Base-by-base conservation (phyloP, 495 filamentous ascomycete genomes). In the Parathielavia hyrcaniae region DNA sequence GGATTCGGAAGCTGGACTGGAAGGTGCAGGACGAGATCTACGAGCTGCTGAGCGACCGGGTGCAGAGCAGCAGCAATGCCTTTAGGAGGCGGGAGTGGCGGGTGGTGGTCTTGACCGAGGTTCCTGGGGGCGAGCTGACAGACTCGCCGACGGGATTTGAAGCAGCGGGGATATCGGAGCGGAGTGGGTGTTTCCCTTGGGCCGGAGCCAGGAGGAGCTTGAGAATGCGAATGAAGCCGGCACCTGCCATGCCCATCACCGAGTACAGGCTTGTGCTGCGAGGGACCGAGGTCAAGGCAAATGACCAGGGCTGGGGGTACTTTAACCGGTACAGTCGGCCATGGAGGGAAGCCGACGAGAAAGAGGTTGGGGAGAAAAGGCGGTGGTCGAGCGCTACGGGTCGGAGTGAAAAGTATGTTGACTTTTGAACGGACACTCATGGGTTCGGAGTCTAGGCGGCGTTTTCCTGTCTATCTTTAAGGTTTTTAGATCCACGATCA, bases 11-110 rank as follows among this genome's bases (percentile, higher is more conserved):
- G 39, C 56, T 65, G 22, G 62, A 65, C 34, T 65, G 62, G 62
- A 54, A 47, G 22, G 59, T 65, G 16, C 62, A 65, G 48, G 62
- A 65, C 26, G 62, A 65, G 56, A 55, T 65, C 5, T 59, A 59
- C 14, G 62, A 65, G 39, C 48, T 65, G 46, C 30, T 65, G 32
- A 57, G 57, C 17, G 62, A 65, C 45, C 55, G 59, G 7, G 38
- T 53, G 38, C 43, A 56, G 55, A 64, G 62, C 58, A 64, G 58
- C 23, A 64, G 62, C 49, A 64, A 51, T 14, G 59, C 59, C 17
- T 59, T 55, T 20, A 41, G 49, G 36, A 17, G 62, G 38, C 13
- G 62, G 16, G 62, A 65, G 17, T 65, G 62, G 62, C 47, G 45
- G 41, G 58, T 65, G 2, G 62, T 61, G 7, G 53, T 57, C 16